phyloP scores from a whole-genome alignment of 495 filamentous ascomycete genomes.

The Apiosordaria backusii region DNA sequence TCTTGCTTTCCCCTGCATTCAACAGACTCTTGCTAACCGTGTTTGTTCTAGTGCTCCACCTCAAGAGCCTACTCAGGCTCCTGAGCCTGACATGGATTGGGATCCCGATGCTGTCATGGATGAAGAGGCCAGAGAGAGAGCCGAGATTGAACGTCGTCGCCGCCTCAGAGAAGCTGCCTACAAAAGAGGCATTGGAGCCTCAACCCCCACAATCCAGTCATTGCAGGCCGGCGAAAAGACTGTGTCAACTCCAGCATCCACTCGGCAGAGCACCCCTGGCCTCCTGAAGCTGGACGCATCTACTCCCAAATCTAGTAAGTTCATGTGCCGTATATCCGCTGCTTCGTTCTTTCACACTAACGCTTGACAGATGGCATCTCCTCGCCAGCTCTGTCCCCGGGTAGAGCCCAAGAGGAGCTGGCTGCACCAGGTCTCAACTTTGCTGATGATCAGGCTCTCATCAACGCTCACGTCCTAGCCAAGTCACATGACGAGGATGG shows the following conservation, averaged over 20 bases:
- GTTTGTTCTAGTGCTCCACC: slow-evolving; percentile 1
- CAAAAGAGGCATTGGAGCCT: slow-evolving; percentile 68
- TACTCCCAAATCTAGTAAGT: slow-evolving; percentile 44
- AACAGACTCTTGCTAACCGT: slow-evolving; percentile 17
- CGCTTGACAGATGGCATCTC: slow-evolving; percentile 24
- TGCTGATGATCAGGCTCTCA: slow-evolving; percentile 60
- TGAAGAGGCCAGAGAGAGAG: slow-evolving; percentile 53
- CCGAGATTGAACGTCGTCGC: slow-evolving; percentile 79
- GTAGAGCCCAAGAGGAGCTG: slow-evolving; percentile 36
- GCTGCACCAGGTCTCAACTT: slow-evolving; percentile 43
- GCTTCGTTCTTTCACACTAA: neutral
- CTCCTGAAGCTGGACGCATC: slow-evolving; percentile 34
- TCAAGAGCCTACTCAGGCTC: slow-evolving; percentile 11
- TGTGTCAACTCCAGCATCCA: slow-evolving; percentile 53
- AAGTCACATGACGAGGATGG: slow-evolving; percentile 60
- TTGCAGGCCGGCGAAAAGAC: slow-evolving; percentile 60
- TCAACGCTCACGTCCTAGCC: slow-evolving; percentile 52
- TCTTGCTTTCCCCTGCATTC: neutral
- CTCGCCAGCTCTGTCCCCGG: slow-evolving; percentile 37
- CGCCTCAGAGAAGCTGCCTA: slow-evolving; percentile 84
- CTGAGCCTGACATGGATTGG: slow-evolving; percentile 37
- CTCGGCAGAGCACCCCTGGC: slow-evolving; percentile 39
- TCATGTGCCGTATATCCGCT: neutral
- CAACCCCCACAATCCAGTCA: slow-evolving; percentile 74
- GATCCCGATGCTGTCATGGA: slow-evolving; percentile 58